Conservation (phyloP, 164 flowering plant species). For the Aristolochia fimbriata region DNA sequence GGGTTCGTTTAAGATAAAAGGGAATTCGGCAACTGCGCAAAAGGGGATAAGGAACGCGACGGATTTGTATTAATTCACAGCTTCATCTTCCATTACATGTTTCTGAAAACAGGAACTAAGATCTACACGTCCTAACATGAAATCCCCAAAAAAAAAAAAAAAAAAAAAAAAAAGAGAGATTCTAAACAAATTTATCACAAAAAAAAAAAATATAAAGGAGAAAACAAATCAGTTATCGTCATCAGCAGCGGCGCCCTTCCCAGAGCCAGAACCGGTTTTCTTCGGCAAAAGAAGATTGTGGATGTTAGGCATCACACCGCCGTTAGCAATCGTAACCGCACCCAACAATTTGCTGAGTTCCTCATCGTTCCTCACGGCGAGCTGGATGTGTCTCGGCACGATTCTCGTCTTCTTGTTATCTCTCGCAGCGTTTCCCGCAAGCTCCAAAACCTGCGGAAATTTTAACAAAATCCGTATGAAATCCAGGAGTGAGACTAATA, state of each 20-base stretch:
- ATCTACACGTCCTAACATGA: too few relatives aligned
- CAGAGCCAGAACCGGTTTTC: slow-evolving; percentile 25
- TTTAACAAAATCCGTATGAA: too few relatives aligned
- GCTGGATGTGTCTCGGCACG: slow-evolving; percentile 42
- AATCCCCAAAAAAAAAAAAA: too few relatives aligned
- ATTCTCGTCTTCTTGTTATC: slow-evolving; percentile 38
- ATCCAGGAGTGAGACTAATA: background rate
- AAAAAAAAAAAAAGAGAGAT: too few relatives aligned
- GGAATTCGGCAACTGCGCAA: too few relatives aligned
- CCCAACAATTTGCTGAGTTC: slow-evolving; percentile 81
- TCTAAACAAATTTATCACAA: too few relatives aligned
- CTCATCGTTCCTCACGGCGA: slow-evolving; percentile 82
- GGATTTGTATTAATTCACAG: too few relatives aligned
- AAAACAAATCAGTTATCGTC: background rate
- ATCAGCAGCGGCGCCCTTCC: slow-evolving; percentile 4
- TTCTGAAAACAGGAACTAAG: too few relatives aligned
- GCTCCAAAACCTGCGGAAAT: slow-evolving; percentile 24
- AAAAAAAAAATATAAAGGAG: too few relatives aligned
- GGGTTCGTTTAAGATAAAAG: too few relatives aligned
- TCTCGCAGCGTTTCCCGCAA: slow-evolving; percentile 43
- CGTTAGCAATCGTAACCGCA: slow-evolving; percentile 77
- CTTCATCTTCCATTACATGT: too few relatives aligned
- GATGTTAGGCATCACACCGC: slow-evolving; percentile 91
- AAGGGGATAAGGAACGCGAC: too few relatives aligned
- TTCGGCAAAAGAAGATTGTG: slow-evolving; percentile 74